Evolutionary conservation across 345 rosid species (phyloP).

Genomic region (Abelmoschus esculentus): DNA sequence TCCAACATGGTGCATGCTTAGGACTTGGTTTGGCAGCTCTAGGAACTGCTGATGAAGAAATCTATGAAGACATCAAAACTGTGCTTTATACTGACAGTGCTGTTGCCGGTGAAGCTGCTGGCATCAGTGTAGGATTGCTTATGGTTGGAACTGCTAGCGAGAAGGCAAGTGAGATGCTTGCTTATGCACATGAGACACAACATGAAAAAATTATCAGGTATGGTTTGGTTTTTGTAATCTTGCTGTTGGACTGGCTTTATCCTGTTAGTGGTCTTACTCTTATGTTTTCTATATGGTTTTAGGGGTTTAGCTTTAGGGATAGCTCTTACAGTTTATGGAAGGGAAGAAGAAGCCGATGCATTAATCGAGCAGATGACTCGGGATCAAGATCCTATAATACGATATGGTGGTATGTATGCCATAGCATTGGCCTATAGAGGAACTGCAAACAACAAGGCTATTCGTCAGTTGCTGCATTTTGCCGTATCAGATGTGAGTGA

Average conservation of each 20-base stretch:
- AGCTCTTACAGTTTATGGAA: conserved; percentile 97
- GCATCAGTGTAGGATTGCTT: conserved; percentile 20
- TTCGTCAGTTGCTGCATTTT: conserved; percentile 59
- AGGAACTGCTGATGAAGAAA: conserved; percentile 96
- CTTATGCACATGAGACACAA: conserved; percentile 95
- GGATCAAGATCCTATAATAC: neutral
- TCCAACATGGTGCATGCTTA: conserved; percentile 98
- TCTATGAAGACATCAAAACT: conserved; percentile 82
- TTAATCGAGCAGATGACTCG: conserved; percentile 47
- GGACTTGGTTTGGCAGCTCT: conserved; percentile 34
- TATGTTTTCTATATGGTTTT: conserved; percentile 10
- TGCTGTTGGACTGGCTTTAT: conserved; percentile 2
- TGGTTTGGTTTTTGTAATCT: neutral
- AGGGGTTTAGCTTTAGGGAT: conserved; percentile 98
- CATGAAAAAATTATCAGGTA: conserved; percentile 98
- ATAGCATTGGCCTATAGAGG: conserved; percentile 96
- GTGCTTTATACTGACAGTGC: conserved; percentile 90
- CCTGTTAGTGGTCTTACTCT: neutral
- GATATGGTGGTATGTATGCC: conserved; percentile 1
- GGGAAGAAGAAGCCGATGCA: conserved; percentile 99
- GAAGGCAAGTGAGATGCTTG: conserved; percentile 96
- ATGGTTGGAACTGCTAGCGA: conserved; percentile 99
- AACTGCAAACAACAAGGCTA: conserved; percentile 69
- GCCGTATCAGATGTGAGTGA: conserved; percentile 98
- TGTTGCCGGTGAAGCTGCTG: conserved; percentile 29